Conservation (phyloP, 2,329 filamentous ascomycete genomes). For the Lojkania enalia region DNA sequence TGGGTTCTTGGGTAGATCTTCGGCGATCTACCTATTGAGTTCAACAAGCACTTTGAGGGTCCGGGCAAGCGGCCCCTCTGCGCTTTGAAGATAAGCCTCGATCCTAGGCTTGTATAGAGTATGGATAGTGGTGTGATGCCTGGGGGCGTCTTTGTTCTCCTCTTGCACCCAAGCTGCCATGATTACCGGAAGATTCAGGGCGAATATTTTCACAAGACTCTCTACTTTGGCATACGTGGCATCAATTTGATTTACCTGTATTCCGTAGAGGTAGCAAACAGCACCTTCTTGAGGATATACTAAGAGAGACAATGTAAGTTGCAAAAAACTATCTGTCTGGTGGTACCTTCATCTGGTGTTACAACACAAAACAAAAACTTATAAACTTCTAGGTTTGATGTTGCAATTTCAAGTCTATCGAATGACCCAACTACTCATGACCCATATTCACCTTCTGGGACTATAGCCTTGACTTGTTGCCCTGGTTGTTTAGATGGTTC, state of each 20-base stretch:
- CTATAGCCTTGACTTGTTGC: not conserved
- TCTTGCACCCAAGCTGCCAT: not conserved
- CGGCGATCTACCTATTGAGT: not conserved
- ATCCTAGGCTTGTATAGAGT: not conserved
- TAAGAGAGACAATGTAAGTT: not conserved
- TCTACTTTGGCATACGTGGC: not conserved
- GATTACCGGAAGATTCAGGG: not conserved
- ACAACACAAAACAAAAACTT: not conserved
- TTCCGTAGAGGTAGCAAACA: not conserved
- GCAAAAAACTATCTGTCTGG: not conserved
- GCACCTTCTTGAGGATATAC: not conserved
- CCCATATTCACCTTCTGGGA: not conserved
- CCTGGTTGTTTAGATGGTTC: not conserved
- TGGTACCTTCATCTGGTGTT: not conserved
- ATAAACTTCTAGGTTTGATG: not conserved
- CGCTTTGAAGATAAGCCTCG: not conserved
- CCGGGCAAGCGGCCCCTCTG: not conserved
- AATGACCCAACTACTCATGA: not conserved
- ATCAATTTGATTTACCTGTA: not conserved
- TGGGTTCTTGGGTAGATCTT: not conserved
- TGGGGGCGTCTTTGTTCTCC: not conserved
- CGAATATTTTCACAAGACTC: not conserved
- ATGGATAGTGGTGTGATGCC: not conserved
- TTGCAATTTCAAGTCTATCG: not conserved
- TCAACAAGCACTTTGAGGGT: not conserved